Conservation (phyloP, 345 rosid genomes). For the Gossypium thurberi region DNA sequence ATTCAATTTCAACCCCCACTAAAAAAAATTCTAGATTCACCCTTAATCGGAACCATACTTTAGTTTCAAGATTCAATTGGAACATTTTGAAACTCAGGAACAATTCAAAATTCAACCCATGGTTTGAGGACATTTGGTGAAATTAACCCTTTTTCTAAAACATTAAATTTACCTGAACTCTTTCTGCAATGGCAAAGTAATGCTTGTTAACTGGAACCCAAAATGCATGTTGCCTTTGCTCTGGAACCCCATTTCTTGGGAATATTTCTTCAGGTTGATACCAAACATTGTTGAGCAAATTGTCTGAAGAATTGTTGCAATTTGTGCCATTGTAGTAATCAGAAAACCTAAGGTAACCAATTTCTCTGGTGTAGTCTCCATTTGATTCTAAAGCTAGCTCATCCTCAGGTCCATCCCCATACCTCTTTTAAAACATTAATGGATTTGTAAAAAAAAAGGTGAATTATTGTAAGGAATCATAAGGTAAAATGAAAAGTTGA, state of each 20-base stretch:
- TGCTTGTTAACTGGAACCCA: constrained; percentile 57
- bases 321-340: constrained; percentile 22
- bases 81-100: neutral
- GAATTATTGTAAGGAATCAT: neutral
- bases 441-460: neutral
- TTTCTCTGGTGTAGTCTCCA: constrained; percentile 59
- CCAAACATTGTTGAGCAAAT: constrained; percentile 38
- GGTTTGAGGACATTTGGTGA: neutral
- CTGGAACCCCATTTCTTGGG: constrained; percentile 57
- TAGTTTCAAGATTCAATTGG: neutral
- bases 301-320: constrained; percentile 16
- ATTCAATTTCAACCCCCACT: too few relatives aligned
- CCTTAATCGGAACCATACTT: neutral
- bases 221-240: constrained; percentile 49
- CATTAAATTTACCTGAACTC: constrained; percentile 33
- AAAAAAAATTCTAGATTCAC: too few relatives aligned
- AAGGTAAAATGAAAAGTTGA: too few relatives aligned
- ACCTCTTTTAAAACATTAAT: constrained; percentile 30
- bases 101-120: neutral
- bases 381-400: constrained; percentile 51
- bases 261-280: constrained; percentile 49
- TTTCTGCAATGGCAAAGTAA: constrained; percentile 36
- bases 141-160: neutral
- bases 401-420: constrained; percentile 48
- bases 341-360: constrained; percentile 49